Base-by-base conservation (phyloP, 768 basidiomycete species). In the Rhodotorula babjevae region DNA sequence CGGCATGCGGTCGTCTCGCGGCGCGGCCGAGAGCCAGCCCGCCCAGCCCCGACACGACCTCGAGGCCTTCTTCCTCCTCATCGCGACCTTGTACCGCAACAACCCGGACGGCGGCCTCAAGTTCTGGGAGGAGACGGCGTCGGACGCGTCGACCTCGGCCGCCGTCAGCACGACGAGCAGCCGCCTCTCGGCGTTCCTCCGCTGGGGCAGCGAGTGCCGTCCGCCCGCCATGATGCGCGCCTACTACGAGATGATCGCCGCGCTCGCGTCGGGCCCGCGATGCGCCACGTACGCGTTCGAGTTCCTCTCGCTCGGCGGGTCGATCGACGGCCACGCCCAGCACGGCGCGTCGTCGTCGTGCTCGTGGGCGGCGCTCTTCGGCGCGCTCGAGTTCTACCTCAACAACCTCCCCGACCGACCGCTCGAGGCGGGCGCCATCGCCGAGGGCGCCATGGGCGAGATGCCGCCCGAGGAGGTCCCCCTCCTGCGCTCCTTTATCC, bases 261-360 rank as follows among this genome's bases (percentile, higher is more conserved):
- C 93, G 31, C 84, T 94, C 40, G 86, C 91, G 5, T 89, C 89
- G 63, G 93, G 93, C 0, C 88, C 89, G 69, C 88, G 89, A 76
- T 91, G 90, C 77, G 91, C 91, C 76, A 90, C 92, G 77, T 83
- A 91, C 19, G 89, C 91, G 23, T 92, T 92, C 83, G 93, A 93
- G 80, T 93, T 94, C 80, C 85, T 96, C 80, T 50, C 63, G 19
- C 62, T 89, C 88, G n/a, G 86, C 87, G 65, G 66, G 10, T 3
- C 73, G 40, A 12, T 31, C 62, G 61, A 70, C 57, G 64, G 61
- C 5, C 15, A 33, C 2, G 33, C 53, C 23, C 55, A 55, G 23
- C 63, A 57, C 29, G 60, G 56, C 40, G 49, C 52, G 44, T 66
- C 69, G 23, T 50, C 64, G 21, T 87, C 10, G 84, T 86, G 91